Evolutionary conservation across 2,329 filamentous ascomycete species (phyloP).

Genomic region (Paecilomyces dactylethromorphus): DNA sequence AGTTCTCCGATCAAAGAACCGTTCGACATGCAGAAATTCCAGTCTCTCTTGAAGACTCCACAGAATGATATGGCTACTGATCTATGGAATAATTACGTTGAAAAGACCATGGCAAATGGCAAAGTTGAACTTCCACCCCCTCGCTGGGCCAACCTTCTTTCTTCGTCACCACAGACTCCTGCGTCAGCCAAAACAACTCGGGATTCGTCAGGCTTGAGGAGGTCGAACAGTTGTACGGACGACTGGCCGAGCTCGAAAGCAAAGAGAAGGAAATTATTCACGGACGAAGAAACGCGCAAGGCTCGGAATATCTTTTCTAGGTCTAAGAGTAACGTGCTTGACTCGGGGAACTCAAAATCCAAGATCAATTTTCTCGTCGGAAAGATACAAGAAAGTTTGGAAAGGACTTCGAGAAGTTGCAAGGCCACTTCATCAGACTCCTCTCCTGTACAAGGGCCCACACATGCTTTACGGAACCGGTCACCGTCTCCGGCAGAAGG

Average conservation of each 20-base stretch:
- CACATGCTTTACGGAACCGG: constrained; percentile 22
- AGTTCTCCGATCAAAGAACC: constrained; percentile 56
- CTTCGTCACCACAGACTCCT: constrained; percentile 64
- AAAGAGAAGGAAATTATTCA: constrained; percentile 59
- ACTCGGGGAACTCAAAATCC: constrained; percentile 32
- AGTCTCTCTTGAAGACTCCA: constrained; percentile 57
- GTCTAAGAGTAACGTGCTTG: constrained; percentile 32
- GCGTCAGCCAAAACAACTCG: constrained; percentile 36
- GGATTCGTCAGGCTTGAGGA: constrained; percentile 49
- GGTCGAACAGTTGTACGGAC: constrained; percentile 62
- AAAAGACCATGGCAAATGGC: constrained; percentile 41
- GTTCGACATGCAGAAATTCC: constrained; percentile 54
- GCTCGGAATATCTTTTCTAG: constrained; percentile 41
- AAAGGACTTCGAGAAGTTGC: constrained; percentile 23
- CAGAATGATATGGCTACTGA: constrained; percentile 67
- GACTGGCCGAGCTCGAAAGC: constrained; percentile 57
- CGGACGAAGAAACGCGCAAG: constrained; percentile 34
- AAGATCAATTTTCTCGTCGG: constrained; percentile 56
- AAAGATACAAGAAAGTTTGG: constrained; percentile 52
- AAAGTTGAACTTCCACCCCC: constrained; percentile 47
- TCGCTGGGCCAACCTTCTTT: constrained; percentile 58
- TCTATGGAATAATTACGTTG: constrained; percentile 69
- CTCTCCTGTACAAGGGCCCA: constrained; percentile 34
- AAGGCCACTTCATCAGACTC: constrained; percentile 32
- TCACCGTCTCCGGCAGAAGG: constrained; percentile 25